Conservation (phyloP, 108 stramenopile species). For the Nitzschia putrida region DNA sequence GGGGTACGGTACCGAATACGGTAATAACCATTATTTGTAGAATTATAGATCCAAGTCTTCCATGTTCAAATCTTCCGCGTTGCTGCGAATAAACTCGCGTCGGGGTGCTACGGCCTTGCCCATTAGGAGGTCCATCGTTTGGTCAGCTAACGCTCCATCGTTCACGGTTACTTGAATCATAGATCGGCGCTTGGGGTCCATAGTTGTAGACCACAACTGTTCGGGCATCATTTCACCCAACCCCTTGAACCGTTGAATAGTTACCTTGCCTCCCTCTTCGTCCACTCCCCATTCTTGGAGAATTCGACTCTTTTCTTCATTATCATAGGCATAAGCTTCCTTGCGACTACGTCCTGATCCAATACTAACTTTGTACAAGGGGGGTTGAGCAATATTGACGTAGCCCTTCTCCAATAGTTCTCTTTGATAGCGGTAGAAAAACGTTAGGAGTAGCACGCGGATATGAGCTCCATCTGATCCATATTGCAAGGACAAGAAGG, state of each 20-base stretch:
- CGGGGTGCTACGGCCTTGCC: constrained; percentile 88
- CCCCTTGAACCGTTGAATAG: constrained; percentile 85
- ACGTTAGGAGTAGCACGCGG: constrained; percentile 91
- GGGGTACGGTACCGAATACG: too few relatives aligned
- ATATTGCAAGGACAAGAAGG: neutral
- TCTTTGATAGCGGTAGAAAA: constrained; percentile 92
- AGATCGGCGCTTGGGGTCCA: constrained; percentile 85
- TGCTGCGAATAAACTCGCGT: constrained; percentile 78
- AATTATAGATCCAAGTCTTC: constrained; percentile 86
- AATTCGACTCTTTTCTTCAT: constrained; percentile 59
- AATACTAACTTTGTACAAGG: constrained; percentile 89
- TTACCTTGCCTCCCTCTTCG: constrained; percentile 52
- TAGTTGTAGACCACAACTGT: constrained; percentile 94
- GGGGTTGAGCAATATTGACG: constrained; percentile 94
- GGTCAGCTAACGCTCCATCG: constrained; percentile 86
- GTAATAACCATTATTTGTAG: too few relatives aligned
- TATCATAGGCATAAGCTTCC: constrained; percentile 69
- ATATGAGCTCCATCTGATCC: constrained; percentile 91
- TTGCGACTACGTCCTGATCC: constrained; percentile 61
- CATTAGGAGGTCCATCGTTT: constrained; percentile 86
- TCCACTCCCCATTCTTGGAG: constrained; percentile 40
- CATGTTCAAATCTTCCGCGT: constrained; percentile 72
- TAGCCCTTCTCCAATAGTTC: constrained; percentile 87
- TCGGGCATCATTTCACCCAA: constrained; percentile 97
- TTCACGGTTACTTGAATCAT: constrained; percentile 85